These are phyloP conservation scores for Colletotrichum australisinense DNA, from an alignment of 2,329 filamentous ascomycete species.

Conservation along the genomic window DNA sequence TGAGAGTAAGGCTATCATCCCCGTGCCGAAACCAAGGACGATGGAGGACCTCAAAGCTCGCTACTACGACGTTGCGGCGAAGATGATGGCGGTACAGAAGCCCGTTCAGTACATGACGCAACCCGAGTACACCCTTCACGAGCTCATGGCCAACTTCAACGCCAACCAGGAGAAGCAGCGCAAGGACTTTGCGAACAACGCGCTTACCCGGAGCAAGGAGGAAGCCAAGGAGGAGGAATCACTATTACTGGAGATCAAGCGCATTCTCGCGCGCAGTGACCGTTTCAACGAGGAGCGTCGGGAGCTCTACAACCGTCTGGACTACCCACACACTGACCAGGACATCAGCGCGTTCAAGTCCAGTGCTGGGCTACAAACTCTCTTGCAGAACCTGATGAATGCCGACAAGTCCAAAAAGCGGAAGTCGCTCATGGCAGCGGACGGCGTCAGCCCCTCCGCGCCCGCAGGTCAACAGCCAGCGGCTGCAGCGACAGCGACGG, in stretches of 20 bases:
- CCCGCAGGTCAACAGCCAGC: constrained; percentile 45
- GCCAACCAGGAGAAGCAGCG: constrained; percentile 80
- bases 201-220: constrained; percentile 83
- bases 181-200: constrained; percentile 85
- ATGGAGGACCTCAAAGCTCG: constrained; percentile 93
- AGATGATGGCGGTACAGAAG: constrained; percentile 83
- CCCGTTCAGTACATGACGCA: constrained; percentile 89
- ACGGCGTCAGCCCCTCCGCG: constrained; percentile 61
- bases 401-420: constrained; percentile 92
- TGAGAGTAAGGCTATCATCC: constrained; percentile 64
- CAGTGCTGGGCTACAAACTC: constrained; percentile 80
- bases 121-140: constrained; percentile 84
- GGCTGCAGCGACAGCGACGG: constrained; percentile 52
- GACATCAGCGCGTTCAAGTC: constrained; percentile 84
- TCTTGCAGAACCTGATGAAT: constrained; percentile 84
- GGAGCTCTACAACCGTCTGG: constrained; percentile 87
- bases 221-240: constrained; percentile 94
- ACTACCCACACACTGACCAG: constrained; percentile 78
- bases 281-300: constrained; percentile 88
- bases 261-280: constrained; percentile 88
- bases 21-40: constrained; percentile 67
- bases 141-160: constrained; percentile 89
- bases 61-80: constrained; percentile 88
- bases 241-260: constrained; percentile 88
- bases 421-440: constrained; percentile 74